phyloP scores from a whole-genome alignment of 305 asterid genomes.

The Solanum hybrid region DNA sequence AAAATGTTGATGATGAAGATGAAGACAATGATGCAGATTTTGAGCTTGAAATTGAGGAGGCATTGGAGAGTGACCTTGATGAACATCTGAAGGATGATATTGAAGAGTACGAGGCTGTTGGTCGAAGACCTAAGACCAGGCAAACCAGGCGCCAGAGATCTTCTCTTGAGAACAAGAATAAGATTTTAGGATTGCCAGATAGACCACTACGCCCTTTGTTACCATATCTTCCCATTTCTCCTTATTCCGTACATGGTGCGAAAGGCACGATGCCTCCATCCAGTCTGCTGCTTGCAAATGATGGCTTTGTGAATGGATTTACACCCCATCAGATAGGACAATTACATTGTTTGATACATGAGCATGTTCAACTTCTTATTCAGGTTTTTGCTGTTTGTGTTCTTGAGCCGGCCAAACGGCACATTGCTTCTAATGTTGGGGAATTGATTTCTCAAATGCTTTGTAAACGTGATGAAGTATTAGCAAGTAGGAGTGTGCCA shows the following conservation, averaged over 20 bases:
- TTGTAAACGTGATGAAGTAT: conserved; percentile 42
- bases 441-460: conserved; percentile 56
- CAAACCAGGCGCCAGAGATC: conserved; percentile 55
- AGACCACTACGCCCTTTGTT: conserved; percentile 82
- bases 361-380: conserved; percentile 85
- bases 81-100: conserved; percentile 32
- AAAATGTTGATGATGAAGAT: conserved; percentile 79
- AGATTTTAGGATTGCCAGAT: conserved; percentile 38
- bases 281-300: conserved; percentile 31
- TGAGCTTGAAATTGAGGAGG: conserved; percentile 98
- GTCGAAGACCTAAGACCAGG: conserved; percentile 52
- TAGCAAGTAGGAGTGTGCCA: conserved; percentile 56
- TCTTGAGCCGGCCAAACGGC: conserved; percentile 67
- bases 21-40: conserved; percentile 98
- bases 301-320: conserved; percentile 56
- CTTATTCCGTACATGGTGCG: conserved; percentile 40
- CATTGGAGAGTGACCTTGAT: conserved; percentile 93
- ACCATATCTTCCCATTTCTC: conserved; percentile 50
- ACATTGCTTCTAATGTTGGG: conserved; percentile 55
- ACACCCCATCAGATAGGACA: conserved; percentile 89
- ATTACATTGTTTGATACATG: conserved; percentile 82
- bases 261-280: conserved; percentile 31
- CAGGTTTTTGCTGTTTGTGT: conserved; percentile 80
- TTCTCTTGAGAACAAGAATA: conserved; percentile 39
- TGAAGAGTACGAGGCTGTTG: conserved; percentile 17